Percentiles rank a stretch among this genome's conserved stretches.
Evolutionary conservation across 208 protist species (phyloP).

Genomic region (Zelonia costaricensis): DNA sequence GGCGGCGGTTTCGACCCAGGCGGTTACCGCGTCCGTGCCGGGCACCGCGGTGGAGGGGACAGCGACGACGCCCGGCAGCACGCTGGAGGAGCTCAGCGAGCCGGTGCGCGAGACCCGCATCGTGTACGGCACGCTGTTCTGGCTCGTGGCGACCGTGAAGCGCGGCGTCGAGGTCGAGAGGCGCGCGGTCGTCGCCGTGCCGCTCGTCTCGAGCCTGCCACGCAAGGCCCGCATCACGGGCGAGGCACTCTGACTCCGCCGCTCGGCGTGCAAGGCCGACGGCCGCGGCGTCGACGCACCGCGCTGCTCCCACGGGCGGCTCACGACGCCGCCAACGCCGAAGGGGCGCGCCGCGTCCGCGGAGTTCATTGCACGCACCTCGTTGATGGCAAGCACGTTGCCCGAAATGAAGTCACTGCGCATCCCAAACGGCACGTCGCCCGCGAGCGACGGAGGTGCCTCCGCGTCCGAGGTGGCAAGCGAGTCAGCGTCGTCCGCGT

Average conservation of each 20-base stretch:
- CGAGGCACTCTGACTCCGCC: not conserved
- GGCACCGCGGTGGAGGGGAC: too few species aligned
- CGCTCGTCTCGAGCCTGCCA: not conserved
- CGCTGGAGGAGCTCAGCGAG: not conserved
- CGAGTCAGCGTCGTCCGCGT: too few species aligned
- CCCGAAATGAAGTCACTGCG: constrained; percentile 10
- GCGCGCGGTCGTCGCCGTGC: constrained; percentile 5
- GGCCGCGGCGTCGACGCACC: constrained; percentile 9
- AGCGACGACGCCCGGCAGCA: too few species aligned
- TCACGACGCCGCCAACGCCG: not conserved
- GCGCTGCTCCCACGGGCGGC: constrained; percentile 7
- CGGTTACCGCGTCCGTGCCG: too few species aligned
- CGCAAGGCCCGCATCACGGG: constrained; percentile 4
- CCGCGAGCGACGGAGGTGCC: not conserved
- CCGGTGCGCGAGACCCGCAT: constrained; percentile 4
- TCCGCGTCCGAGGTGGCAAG: not conserved
- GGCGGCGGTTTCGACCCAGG: too few species aligned
- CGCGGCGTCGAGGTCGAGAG: constrained; percentile 15
- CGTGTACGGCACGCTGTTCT: constrained; percentile 17
- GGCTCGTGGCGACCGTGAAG: constrained; percentile 12
- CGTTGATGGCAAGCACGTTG: constrained; percentile 4
- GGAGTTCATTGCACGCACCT: constrained; percentile 13
- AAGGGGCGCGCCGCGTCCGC: not conserved
- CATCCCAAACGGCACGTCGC: not conserved
- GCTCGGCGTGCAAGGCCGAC: constrained; percentile 3